Conservation (phyloP, 2,329 filamentous ascomycete species). For the Pseudogymnoascus sp. region DNA sequence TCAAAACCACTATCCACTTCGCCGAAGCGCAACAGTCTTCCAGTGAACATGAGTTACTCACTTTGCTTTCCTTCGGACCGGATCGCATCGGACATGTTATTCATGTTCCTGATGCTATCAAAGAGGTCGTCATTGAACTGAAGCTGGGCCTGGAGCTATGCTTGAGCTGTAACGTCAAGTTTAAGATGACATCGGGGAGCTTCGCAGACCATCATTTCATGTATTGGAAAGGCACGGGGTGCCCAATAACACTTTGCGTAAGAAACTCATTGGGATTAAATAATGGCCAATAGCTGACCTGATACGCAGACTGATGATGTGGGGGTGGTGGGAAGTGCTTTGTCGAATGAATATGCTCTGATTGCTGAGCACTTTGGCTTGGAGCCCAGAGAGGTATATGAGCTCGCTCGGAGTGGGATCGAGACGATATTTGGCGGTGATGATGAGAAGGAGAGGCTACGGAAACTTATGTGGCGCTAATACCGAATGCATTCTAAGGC, state of each 20-base stretch:
- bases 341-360: constrained; percentile 71
- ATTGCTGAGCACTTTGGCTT: constrained; percentile 64
- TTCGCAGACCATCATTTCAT: constrained; percentile 68
- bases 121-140: constrained; percentile 42
- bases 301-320: constrained; percentile 68
- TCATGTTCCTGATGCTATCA: constrained; percentile 56
- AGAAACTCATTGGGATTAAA: constrained; percentile 30
- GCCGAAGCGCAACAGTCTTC: constrained; percentile 57
- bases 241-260: constrained; percentile 60
- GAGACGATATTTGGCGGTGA: constrained; percentile 59
- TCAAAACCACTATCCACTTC: constrained; percentile 69
- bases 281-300: not conserved
- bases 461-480: constrained; percentile 39
- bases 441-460: constrained; percentile 51
- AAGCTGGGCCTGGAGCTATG: constrained; percentile 66
- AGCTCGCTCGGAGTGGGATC: constrained; percentile 52
- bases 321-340: constrained; percentile 66
- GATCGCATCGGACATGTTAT: constrained; percentile 72
- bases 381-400: constrained; percentile 36
- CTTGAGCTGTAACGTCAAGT: constrained; percentile 72
- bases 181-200: constrained; percentile 60
- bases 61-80: constrained; percentile 57
- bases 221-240: constrained; percentile 55
- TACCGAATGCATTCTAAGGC: no score
- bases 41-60: constrained; percentile 50